Conservation (phyloP, 106 monocot species). For the Dioscorea dumetorum region DNA sequence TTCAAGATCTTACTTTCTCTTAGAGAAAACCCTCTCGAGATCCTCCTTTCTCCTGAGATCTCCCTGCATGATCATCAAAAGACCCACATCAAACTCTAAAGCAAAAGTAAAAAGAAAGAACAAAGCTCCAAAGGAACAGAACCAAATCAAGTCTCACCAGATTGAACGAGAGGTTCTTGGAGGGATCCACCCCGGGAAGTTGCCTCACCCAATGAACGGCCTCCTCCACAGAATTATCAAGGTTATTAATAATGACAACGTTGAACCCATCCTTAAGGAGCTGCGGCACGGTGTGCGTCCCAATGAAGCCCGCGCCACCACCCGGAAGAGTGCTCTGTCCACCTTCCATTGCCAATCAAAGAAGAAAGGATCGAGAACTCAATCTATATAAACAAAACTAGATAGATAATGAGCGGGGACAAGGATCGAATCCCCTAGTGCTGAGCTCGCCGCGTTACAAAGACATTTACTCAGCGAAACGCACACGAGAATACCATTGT, state of each 20-base stretch:
- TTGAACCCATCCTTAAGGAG: conserved; percentile 53
- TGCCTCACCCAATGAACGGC: conserved; percentile 51
- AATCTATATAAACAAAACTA: too few relatives aligned
- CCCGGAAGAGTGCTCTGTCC: conserved; percentile 38
- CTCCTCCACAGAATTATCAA: conserved; percentile 51
- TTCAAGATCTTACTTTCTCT: conserved; percentile 19
- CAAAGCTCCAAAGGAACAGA: neutral
- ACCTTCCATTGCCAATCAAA: neutral
- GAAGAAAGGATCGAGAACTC: neutral
- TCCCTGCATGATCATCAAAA: conserved; percentile 21
- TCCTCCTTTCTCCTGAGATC: conserved; percentile 54
- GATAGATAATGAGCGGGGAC: too few relatives aligned
- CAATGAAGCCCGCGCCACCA: conserved; percentile 74
- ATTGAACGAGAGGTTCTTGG: conserved; percentile 41
- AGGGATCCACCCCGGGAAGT: conserved; percentile 40
- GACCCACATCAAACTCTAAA: neutral
- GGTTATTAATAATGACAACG: conserved; percentile 59
- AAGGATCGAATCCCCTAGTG: too few relatives aligned
- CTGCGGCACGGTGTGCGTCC: conserved; percentile 69
- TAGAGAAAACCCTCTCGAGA: conserved; percentile 56
- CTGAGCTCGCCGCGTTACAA: neutral
- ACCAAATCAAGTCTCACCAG: conserved; percentile 15
- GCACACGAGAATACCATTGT: too few relatives aligned
- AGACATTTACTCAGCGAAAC: neutral
- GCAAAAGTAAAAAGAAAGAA: neutral